phyloP scores from a whole-genome alignment of 495 filamentous ascomycete species.

The Cryomyces antarcticus region DNA sequence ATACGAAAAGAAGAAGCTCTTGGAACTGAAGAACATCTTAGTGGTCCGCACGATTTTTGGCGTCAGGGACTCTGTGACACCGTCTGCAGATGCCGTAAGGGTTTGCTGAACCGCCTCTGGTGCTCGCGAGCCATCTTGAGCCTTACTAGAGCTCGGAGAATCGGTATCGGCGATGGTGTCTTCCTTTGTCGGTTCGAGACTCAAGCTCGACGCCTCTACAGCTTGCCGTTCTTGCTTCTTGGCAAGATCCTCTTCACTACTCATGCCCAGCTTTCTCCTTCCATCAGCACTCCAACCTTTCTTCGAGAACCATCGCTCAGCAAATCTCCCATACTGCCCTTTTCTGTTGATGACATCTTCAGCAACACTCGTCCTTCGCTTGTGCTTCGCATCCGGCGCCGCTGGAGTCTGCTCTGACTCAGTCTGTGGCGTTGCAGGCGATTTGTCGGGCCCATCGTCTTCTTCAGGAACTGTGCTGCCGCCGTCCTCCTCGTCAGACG shows the following conservation, averaged over 20 bases:
- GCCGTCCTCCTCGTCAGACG: constrained; percentile 20
- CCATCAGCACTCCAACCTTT: constrained; percentile 51
- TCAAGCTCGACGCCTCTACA: neutral
- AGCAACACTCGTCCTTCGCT: constrained; percentile 38
- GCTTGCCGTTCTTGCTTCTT: constrained; percentile 3
- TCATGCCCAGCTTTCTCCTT: constrained; percentile 36
- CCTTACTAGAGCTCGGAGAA: neutral
- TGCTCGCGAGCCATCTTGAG: neutral
- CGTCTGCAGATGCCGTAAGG: constrained; percentile 14
- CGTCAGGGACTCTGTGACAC: constrained; percentile 31
- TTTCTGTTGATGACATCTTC: constrained; percentile 66
- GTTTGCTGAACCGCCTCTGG: constrained; percentile 5
- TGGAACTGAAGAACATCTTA: constrained; percentile 52
- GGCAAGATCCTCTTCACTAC: constrained; percentile 16
- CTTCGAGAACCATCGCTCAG: constrained; percentile 72
- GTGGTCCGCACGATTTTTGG: constrained; percentile 73
- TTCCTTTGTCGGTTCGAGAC: neutral
- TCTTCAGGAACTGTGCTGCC: constrained; percentile 20
- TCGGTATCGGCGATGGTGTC: neutral
- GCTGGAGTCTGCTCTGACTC: constrained; percentile 3
- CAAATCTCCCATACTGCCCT: constrained; percentile 70
- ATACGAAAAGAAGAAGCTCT: constrained; percentile 83
- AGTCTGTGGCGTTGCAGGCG: neutral
- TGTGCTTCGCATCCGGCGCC: constrained; percentile 7
- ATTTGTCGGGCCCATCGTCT: constrained; percentile 10